These are phyloP conservation scores for Aquilaria malaccensis DNA, from an alignment of 345 rosid genomes.

Conservation along the genomic window DNA sequence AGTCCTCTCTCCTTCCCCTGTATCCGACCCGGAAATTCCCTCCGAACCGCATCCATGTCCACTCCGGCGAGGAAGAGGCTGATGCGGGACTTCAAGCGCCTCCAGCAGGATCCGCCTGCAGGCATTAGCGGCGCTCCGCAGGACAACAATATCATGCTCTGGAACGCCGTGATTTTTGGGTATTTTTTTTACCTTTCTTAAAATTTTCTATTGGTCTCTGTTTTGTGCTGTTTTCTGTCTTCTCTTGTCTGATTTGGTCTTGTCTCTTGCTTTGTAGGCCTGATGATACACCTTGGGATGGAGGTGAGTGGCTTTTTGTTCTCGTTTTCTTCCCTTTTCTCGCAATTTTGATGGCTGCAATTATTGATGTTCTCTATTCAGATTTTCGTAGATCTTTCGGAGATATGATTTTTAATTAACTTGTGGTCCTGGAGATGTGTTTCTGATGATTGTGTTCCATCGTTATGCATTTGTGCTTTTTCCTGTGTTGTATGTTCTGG, in stretches of 20 bases:
- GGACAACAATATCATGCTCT: slow-evolving; percentile 53
- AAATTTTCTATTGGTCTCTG: neutral
- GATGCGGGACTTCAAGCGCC: slow-evolving; percentile 62
- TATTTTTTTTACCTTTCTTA: slow-evolving; percentile 10
- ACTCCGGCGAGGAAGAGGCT: slow-evolving; percentile 73
- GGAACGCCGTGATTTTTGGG: slow-evolving; percentile 72
- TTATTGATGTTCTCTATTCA: neutral
- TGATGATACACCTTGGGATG: slow-evolving; percentile 66
- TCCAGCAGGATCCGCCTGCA: slow-evolving; percentile 69
- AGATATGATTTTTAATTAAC: neutral
- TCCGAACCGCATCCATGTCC: slow-evolving; percentile 29
- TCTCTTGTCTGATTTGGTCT: neutral
- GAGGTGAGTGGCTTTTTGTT: slow-evolving; percentile 24
- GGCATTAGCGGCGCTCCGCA: slow-evolving; percentile 70
- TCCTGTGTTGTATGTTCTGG: too few species aligned
- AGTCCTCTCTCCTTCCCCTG: too few species aligned
- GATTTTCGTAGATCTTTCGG: neutral
- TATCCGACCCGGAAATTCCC: neutral
- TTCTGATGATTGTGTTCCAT: too few species aligned
- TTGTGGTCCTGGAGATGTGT: too few species aligned
- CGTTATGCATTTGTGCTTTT: too few species aligned
- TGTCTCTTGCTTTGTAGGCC: slow-evolving; percentile 28
- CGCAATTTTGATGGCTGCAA: neutral
- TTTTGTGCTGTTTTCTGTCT: neutral
- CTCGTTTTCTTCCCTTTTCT: neutral